Conservation (phyloP, 495 filamentous ascomycete genomes). For the Hypoxylon rickii region DNA sequence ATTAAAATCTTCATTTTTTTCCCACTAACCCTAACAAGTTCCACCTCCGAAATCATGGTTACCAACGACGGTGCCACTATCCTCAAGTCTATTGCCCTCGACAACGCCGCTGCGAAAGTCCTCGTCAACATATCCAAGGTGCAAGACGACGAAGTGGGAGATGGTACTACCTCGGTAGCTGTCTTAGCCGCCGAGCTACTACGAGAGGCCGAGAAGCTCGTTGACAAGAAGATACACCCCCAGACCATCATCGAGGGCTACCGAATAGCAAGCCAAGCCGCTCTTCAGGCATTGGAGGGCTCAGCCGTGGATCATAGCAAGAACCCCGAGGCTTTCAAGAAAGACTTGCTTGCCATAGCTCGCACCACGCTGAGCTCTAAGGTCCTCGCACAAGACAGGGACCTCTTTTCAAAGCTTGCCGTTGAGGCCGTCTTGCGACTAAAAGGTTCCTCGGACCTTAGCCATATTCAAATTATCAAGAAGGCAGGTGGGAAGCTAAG, state of each 20-base stretch:
- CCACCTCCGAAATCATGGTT: conserved; percentile 94
- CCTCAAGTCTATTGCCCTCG: conserved; percentile 96
- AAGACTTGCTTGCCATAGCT: conserved; percentile 88
- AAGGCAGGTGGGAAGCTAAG: conserved; percentile 96
- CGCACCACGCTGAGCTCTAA: conserved; percentile 98
- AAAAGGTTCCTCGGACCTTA: conserved; percentile 90
- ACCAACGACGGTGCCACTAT: conserved; percentile 99
- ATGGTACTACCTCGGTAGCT: conserved; percentile 84
- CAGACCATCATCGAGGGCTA: conserved; percentile 99
- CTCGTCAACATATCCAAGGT: conserved; percentile 99
- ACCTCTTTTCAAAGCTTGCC: conserved; percentile 90
- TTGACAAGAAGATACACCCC: conserved; percentile 96
- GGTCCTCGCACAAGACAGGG: conserved; percentile 89
- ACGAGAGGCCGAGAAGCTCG: conserved; percentile 94
- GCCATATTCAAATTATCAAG: conserved; percentile 99
- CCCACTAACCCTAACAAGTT: conserved; percentile 59
- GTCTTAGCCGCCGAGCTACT: conserved; percentile 94
- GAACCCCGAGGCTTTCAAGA: conserved; percentile 79
- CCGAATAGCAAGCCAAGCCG: conserved; percentile 90
- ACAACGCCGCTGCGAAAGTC: conserved; percentile 96
- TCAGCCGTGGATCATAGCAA: conserved; percentile 87
- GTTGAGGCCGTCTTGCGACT: conserved; percentile 89
- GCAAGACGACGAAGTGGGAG: conserved; percentile 97
- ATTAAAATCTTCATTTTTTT: background rate
- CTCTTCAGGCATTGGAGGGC: conserved; percentile 79